Percentiles rank a stretch among this genome's conserved stretches.
Conservation (phyloP, 192 early-diverging fungal species). For the Umbelopsis sp. region DNA sequence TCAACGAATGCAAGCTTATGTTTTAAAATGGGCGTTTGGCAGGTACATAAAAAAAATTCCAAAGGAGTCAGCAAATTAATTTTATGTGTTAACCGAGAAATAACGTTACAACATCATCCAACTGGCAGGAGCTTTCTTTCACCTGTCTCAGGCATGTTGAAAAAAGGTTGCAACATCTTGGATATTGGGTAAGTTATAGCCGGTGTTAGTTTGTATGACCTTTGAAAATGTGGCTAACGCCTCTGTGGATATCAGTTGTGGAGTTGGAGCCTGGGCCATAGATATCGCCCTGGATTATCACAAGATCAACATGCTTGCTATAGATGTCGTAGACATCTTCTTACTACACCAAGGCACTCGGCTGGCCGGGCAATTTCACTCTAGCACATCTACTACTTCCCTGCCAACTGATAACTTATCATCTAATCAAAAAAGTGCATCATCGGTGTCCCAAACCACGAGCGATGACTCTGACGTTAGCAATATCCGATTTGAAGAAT, state of each 20-base stretch:
- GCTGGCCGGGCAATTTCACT: background rate
- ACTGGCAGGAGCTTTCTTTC: constrained; percentile 23
- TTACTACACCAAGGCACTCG: background rate
- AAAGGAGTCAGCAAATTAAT: background rate
- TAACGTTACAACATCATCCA: background rate
- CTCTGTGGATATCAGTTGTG: constrained; percentile 22
- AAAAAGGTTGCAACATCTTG: constrained; percentile 23
- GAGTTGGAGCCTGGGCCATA: constrained; percentile 33
- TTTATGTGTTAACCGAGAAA: background rate
- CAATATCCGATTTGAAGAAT: constrained; percentile 1
- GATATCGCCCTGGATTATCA: constrained; percentile 35
- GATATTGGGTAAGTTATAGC: constrained; percentile 27
- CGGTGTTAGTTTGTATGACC: background rate
- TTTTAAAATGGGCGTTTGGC: constrained; percentile 37
- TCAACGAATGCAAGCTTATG: constrained; percentile 29
- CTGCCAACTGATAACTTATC: background rate
- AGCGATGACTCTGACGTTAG: background rate
- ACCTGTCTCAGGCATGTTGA: constrained; percentile 26
- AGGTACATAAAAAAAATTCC: constrained; percentile 18
- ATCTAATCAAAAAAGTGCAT: background rate
- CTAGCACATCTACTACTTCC: background rate
- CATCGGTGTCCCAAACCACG: background rate
- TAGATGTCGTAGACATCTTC: constrained; percentile 23
- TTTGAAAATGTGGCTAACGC: background rate
- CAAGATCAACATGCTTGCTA: constrained; percentile 16